A percentile compares a stretch with the other conserved stretches of the same genome.
Evolutionary conservation across 2,329 filamentous ascomycete species (phyloP).

Genomic region (Aspergillus sp.): DNA sequence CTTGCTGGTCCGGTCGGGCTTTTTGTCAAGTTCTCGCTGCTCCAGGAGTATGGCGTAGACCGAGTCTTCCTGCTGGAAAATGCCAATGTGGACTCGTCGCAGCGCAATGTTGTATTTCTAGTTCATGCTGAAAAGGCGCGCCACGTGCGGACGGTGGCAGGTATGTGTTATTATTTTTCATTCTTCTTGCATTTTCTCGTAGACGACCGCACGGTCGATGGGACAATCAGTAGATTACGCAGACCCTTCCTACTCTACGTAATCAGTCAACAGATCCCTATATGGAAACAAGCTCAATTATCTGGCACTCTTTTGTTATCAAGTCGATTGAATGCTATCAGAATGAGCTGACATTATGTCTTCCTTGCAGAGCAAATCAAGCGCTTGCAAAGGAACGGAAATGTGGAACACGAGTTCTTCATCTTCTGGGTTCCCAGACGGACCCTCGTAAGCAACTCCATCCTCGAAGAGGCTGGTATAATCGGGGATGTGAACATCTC

Average conservation of each 20-base stretch:
- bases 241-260: conserved; percentile 48
- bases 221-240: conserved; percentile 55
- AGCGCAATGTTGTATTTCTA: conserved; percentile 92
- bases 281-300: conserved; percentile 24
- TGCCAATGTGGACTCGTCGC: conserved; percentile 85
- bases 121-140: conserved; percentile 81
- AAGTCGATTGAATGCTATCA: conserved; percentile 46
- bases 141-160: conserved; percentile 78
- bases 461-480: conserved; percentile 88
- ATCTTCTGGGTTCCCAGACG: conserved; percentile 94
- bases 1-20: conserved; percentile 84
- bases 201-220: conserved; percentile 11
- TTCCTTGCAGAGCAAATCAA: conserved; percentile 71
- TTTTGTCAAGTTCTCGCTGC: conserved; percentile 88
- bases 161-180: conserved; percentile 49
- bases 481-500: conserved; percentile 84
- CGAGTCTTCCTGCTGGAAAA: conserved; percentile 97
- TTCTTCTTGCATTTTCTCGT: conserved; percentile 6
- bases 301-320: conserved; percentile 32
- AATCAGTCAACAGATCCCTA: conserved; percentile 52
- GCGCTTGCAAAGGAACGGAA: conserved; percentile 76
- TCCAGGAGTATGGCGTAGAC: conserved; percentile 96
- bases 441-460: conserved; percentile 81
- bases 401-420: conserved; percentile 89
- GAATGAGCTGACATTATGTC: conserved; percentile 50